These are phyloP conservation scores for Penicillium goetzii DNA, from an alignment of 495 filamentous ascomycete genomes.

Conservation along the genomic window DNA sequence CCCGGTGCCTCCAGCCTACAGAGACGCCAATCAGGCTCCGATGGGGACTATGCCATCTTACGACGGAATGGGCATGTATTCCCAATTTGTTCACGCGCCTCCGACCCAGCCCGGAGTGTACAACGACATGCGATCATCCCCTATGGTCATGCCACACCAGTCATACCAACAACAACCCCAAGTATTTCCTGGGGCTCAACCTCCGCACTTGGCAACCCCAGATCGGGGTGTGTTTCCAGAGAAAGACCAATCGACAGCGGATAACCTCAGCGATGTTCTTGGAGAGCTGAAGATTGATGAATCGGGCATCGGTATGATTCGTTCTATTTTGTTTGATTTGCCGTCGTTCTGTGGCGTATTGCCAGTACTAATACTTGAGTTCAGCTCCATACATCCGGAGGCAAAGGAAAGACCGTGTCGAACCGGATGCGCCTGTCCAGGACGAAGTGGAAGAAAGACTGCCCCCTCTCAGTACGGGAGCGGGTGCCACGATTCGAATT, in stretches of 20 bases:
- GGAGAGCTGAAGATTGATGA: conserved; percentile 89
- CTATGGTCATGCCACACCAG: conserved; percentile 40
- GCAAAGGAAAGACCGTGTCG: conserved; percentile 64
- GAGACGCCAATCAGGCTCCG: conserved; percentile 31
- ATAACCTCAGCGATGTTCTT: conserved; percentile 76
- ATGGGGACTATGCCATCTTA: conserved; percentile 37
- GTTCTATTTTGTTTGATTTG: conserved; percentile 21
- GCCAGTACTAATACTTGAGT: conserved; percentile 20
- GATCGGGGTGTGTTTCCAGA: conserved; percentile 45
- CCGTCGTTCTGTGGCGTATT: neutral
- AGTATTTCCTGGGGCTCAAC: conserved; percentile 59
- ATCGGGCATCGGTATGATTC: conserved; percentile 76
- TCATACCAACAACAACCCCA: conserved; percentile 50
- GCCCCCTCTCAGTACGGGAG: conserved; percentile 66
- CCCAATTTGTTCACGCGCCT: conserved; percentile 37
- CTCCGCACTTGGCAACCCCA: conserved; percentile 51
- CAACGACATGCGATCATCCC: conserved; percentile 71
- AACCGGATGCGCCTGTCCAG: conserved; percentile 72
- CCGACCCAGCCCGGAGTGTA: conserved; percentile 74
- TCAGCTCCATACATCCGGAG: conserved; percentile 86
- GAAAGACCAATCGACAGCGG: conserved; percentile 67
- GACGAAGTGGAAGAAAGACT: conserved; percentile 76
- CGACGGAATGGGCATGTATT: conserved; percentile 43
- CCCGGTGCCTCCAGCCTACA: conserved; percentile 34
- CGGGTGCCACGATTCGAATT: conserved; percentile 80